Evolutionary conservation across 2,329 filamentous ascomycete genomes (phyloP), one percentile per base, ranked within the genome.

Genomic region (Stenocarpella maydis): DNA sequence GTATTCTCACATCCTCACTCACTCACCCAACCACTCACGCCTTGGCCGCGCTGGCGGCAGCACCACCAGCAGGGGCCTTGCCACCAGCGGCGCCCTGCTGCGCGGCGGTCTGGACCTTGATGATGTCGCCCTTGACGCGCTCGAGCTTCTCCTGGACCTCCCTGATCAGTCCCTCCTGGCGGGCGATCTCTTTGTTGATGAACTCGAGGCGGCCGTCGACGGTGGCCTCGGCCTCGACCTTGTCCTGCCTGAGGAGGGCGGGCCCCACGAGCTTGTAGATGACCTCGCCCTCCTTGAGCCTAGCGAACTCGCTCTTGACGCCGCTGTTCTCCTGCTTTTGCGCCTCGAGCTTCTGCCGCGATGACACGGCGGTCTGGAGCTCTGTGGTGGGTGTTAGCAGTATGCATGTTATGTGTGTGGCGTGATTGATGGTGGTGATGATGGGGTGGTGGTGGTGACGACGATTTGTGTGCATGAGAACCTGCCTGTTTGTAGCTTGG

Each of bases 201-300:
- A 95, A 98, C 74, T 97, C 94, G 63, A 99, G 80, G 28, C 96
- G 90, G 24, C 93, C 93, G 75, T 97, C 94, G 21, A 99, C 96
- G 0, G 94, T 95, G 85, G 93, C 92, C 73, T 94, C 90, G 0
- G 96, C 96, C 79, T 99, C 96, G 1, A 89, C 83, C 80, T 93
- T 95, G 69, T 98, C 96, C 81, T 99, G 96, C 85, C 98, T 98
- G 76, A 99, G 81, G 45, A 99, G 83, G 8, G 98, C 93, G 0
- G 96, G 96, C 0, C 96, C 96, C 55, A 97, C 90, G 50, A 98
- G 89, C 82, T 98, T 99, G 88, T 97, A 99, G 80, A 99, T 97
- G 73, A 90, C 93, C 76, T 97, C 92, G 74, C 91, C 92, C 45
- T 95, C 91, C 75, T 90, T 88, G 70, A 98, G 85, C 66, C 87